These are phyloP conservation scores for Wickerhamomyces hampshirensis DNA, from an alignment of 805 yeast species.

Conservation along the genomic window DNA sequence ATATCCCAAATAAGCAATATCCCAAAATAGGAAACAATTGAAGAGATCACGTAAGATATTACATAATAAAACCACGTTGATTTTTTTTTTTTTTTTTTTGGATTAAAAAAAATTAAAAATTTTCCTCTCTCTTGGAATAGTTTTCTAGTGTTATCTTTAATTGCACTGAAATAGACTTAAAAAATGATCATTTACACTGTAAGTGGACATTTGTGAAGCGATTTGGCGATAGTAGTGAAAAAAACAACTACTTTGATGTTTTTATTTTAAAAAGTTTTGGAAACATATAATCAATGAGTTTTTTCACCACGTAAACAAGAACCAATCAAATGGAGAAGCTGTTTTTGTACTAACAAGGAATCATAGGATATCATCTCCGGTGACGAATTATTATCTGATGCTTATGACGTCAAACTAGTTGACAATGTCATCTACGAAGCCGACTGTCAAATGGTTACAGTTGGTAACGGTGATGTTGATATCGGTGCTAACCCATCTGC, in stretches of 20 bases:
- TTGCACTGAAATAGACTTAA: background rate
- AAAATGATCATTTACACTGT: slow-evolving; percentile 18
- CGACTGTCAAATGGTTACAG: slow-evolving; percentile 88
- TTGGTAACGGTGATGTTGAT: slow-evolving; percentile 90
- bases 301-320: too few species aligned
- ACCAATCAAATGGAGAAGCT: too few species aligned
- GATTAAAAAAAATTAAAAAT: too few species aligned
- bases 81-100: background rate
- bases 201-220: too few species aligned
- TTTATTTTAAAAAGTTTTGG: too few species aligned
- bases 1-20: slow-evolving; percentile 3
- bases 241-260: too few species aligned
- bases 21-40: slow-evolving; percentile 7
- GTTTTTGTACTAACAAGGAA: slow-evolving; percentile 12
- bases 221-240: background rate
- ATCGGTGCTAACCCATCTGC: slow-evolving; percentile 99
- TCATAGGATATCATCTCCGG: slow-evolving; percentile 80
- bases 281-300: too few species aligned
- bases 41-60: background rate
- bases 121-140: background rate
- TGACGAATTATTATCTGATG: slow-evolving; percentile 96
- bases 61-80: background rate
- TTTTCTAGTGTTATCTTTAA: background rate
- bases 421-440: slow-evolving; percentile 95
- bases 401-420: slow-evolving; percentile 84